Evolutionary conservation across 306 rosid genomes (phyloP).

Genomic region (Rosa chinensis): DNA sequence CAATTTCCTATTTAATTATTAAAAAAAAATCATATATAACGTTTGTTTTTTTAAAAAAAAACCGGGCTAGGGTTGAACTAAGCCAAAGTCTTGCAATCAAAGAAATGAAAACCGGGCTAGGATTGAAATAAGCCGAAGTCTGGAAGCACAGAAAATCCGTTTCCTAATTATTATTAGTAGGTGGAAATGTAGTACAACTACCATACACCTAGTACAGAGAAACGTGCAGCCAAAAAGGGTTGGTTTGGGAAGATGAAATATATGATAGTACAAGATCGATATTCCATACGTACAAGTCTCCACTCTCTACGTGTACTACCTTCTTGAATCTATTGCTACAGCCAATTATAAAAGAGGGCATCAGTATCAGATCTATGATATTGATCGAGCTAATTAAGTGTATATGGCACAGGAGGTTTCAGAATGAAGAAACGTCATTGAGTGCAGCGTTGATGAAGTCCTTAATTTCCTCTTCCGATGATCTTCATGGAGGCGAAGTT

Average conservation of each 20-base stretch:
- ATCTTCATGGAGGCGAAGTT: not conserved
- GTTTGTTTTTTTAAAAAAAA: too few relatives aligned
- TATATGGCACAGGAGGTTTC: constrained; percentile 20
- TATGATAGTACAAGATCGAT: constrained; percentile 1
- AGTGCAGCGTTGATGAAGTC: constrained; percentile 95
- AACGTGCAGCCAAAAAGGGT: not conserved
- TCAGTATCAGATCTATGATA: not conserved
- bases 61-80: not conserved
- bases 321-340: not conserved
- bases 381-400: not conserved
- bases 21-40: too few relatives aligned
- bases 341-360: not conserved
- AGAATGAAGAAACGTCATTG: constrained; percentile 70
- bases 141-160: not conserved
- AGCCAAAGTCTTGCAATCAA: not conserved
- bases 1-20: too few relatives aligned
- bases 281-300: not conserved
- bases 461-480: not conserved
- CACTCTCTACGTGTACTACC: not conserved
- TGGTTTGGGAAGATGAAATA: not conserved
- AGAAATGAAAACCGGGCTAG: not conserved
- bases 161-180: not conserved
- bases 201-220: constrained; percentile 2
- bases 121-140: not conserved
- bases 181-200: constrained; percentile 3